Evolutionary conservation across 1,284 basidiomycete genomes (phyloP), one percentile per base, ranked within the genome.

Genomic region (Hymenochaete sp.): DNA sequence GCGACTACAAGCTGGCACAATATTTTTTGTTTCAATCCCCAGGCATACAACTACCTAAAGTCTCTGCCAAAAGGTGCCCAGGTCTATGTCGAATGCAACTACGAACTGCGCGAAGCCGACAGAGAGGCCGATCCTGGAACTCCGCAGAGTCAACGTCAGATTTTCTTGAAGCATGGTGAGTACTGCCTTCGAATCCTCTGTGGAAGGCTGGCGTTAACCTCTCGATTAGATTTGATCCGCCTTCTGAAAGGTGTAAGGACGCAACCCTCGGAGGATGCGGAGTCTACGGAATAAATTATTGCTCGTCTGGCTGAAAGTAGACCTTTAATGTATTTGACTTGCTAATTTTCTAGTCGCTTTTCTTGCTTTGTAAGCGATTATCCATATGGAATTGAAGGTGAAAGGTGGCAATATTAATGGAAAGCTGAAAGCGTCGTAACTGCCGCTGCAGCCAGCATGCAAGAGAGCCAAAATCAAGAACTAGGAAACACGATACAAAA

Each of bases 71-170:
- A 81, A 53, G 88, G 87, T 2, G 66, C 72, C 37, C 75, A 68
- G 46, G 85, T 89, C 18, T 89, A 79, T 52, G 83, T 83, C 14
- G 86, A 89, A 58, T 78, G 84, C 24, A 71, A 68, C 54, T 86
- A 73, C 48, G 84, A 88, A 59, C 60, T 88, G 21, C 73, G 79
- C 33, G 84, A 89, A 52, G 72, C 83, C 5, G 79, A 82, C 39
- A 59, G 68, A 4, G 66, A 63, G 37, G 73, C 80, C 7, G 81
- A 85, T 42, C 70, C 82, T 2, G 63, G 70, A 38, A 73, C 79
- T 1, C 73, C 77, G 22, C 69, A 76, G 48, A 81, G 78, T 1
- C 84, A 86, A 57, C 75, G 82, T 26, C 85, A 88, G 58, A 82
- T 89, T 47, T 83, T 87, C 64, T 67, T 88, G 35, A 70, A 73